Conservation (phyloP, 75 land plant genomes). For the Ceratopteris richardii region DNA sequence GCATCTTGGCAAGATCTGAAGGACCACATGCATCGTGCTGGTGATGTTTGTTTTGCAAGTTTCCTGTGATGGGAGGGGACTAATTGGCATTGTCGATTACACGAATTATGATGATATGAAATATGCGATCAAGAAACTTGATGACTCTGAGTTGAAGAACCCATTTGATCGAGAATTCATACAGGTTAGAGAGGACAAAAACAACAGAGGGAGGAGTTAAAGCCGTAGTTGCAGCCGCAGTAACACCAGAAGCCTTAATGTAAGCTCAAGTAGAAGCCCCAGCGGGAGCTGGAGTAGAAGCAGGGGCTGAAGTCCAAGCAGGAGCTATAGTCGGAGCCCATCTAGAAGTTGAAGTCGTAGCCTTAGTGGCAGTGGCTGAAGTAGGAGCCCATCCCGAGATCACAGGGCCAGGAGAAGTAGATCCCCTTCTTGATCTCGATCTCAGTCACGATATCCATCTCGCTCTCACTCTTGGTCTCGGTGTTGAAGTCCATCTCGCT, state of each 20-base stretch:
- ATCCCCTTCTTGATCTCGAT: too few species aligned
- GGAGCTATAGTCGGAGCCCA: too few species aligned
- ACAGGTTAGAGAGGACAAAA: constrained; percentile 40
- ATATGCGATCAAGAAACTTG: constrained; percentile 89
- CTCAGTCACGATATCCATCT: too few species aligned
- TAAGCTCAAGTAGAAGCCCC: constrained; percentile 16
- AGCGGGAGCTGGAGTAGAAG: constrained; percentile 9
- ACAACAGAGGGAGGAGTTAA: constrained; percentile 34
- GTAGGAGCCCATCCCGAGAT: too few species aligned
- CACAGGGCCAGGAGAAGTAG: too few species aligned
- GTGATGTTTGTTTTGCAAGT: constrained; percentile 72
- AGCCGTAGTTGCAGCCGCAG: constrained; percentile 51
- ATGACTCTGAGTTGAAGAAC: constrained; percentile 72
- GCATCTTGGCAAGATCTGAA: constrained; percentile 99
- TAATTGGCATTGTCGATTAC: constrained; percentile 87
- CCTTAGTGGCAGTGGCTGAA: too few species aligned
- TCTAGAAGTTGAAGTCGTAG: too few species aligned
- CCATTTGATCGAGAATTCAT: constrained; percentile 70
- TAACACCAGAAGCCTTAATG: constrained; percentile 36
- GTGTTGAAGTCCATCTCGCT: constrained; percentile 20
- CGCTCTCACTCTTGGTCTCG: too few species aligned
- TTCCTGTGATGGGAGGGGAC: constrained; percentile 74
- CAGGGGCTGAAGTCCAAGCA: background rate
- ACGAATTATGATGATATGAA: constrained; percentile 92
- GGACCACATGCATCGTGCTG: too few species aligned